Evolutionary conservation across 345 rosid species (phyloP).

Genomic region (Ailanthus altissimus): DNA sequence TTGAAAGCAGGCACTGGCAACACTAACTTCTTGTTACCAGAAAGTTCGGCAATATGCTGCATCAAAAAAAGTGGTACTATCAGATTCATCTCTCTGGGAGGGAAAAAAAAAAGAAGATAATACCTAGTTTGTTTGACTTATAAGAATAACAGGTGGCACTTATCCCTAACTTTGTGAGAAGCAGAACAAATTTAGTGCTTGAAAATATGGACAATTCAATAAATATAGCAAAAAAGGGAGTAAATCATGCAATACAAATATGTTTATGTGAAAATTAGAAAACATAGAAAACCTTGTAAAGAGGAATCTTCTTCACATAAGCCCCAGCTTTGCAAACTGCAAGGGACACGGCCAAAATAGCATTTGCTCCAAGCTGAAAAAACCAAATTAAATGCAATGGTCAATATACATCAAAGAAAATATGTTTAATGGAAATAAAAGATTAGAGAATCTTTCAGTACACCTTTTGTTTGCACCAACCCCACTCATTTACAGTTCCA

Average conservation of each 20-base stretch:
- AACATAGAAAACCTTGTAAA: constrained; percentile 59
- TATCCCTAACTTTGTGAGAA: background rate
- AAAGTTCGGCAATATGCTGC: constrained; percentile 93
- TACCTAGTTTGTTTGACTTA: background rate
- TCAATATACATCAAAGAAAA: constrained; percentile 2
- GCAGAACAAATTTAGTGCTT: background rate
- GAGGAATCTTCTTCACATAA: constrained; percentile 59
- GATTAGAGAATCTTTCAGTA: background rate
- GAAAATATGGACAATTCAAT: background rate
- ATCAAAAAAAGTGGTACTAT: constrained; percentile 3
- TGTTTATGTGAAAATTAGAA: background rate
- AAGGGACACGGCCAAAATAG: constrained; percentile 91
- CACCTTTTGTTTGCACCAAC: constrained; percentile 99
- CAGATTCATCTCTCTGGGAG: background rate
- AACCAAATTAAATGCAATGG: background rate
- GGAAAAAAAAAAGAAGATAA: background rate
- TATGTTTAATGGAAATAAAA: background rate
- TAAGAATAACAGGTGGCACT: background rate
- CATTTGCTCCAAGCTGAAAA: constrained; percentile 89
- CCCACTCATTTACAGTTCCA: constrained; percentile 98
- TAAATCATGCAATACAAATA: background rate
- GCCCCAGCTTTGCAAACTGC: constrained; percentile 96
- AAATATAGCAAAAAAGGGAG: background rate
- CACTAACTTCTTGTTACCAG: constrained; percentile 88
- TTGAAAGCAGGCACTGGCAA: constrained; percentile 97